Evolutionary conservation across 1,284 basidiomycete species (phyloP), one percentile per base, ranked within the genome.

Genomic region (Fistulina hepatica): DNA sequence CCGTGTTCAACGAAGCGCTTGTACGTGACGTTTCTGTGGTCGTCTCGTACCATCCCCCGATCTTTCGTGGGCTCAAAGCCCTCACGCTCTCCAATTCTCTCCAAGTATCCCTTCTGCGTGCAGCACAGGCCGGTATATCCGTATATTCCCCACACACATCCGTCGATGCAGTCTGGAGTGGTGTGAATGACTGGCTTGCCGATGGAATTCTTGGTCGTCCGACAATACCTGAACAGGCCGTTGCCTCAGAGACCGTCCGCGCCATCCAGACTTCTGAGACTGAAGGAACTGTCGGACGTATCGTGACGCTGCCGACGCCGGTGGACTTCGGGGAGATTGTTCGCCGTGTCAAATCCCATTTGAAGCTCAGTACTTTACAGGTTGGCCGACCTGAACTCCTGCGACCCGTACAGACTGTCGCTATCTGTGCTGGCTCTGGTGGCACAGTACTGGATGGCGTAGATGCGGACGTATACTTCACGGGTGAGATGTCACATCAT

Each of bases 401-500:
- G 15, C 22, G 17, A 34, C 40, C 59, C 52, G 33, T 77, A 35
- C 55, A 58, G 45, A 65, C 70, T 20, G 71, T 92, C 40, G 88
- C 84, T 33, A 78, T 94, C 41, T 92, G 89, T 56, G 89, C 88
- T 21, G 89, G 89, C 20, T 79, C 81, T 16, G 89, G 88, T 36
- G 82, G 73, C 2, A 78, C 79, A 30, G 65, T 90, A 57, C 69
- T 94, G 26, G 56, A 12, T 67, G 27, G 78, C 73, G 34, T 67
- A 39, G 60, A 73, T 22, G 86, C 86, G 28, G 86, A 93, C 55
- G 70, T 90, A 19, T 85, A 85, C 55, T 69, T 90, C 49, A 94
- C 90, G 1, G 90, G 90, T n/a, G 90, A 93, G 58, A 89, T 93
- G 86, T 58, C 71, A 39, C 55, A 89, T 84, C 88, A 93, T 54